A percentile compares a stretch with the other conserved stretches of the same genome.
phyloP scores from a whole-genome alignment of 2,329 filamentous ascomycete species.

The Paracoccidioides brasiliensis region DNA sequence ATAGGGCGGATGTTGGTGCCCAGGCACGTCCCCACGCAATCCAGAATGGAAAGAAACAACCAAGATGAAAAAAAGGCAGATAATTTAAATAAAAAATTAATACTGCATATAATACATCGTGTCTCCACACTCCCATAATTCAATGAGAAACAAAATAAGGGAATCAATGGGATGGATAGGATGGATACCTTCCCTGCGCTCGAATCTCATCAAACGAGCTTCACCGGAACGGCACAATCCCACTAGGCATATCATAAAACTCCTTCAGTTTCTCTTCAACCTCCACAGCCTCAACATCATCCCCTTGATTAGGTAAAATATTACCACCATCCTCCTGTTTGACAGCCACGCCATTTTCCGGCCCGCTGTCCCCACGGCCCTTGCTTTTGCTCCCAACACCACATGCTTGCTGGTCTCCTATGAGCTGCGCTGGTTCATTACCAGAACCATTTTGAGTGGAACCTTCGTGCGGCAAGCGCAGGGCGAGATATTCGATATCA shows the following conservation, averaged over 20 bases:
- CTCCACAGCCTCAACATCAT: conserved; percentile 18
- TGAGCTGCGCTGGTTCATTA: conserved; percentile 19
- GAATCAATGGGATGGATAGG: too few species aligned
- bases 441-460: conserved; percentile 9
- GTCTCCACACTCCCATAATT: too few species aligned
- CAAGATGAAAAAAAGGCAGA: too few species aligned
- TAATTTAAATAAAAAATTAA: too few species aligned
- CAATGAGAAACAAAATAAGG: too few species aligned
- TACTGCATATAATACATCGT: too few species aligned
- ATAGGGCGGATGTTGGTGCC: too few species aligned
- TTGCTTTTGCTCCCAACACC: conserved; percentile 12
- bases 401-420: conserved; percentile 12
- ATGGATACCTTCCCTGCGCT: background rate
- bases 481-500: conserved; percentile 42
- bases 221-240: conserved; percentile 18
- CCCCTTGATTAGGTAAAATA: background rate
- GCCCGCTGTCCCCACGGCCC: conserved; percentile 18
- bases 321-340: background rate
- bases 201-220: background rate
- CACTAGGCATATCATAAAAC: conserved; percentile 28
- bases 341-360: conserved; percentile 13
- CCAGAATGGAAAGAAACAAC: too few species aligned
- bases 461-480: conserved; percentile 39
- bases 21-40: too few species aligned
- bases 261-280: conserved; percentile 27